Conservation (phyloP, 345 rosid genomes). For the Aegle marmelos region DNA sequence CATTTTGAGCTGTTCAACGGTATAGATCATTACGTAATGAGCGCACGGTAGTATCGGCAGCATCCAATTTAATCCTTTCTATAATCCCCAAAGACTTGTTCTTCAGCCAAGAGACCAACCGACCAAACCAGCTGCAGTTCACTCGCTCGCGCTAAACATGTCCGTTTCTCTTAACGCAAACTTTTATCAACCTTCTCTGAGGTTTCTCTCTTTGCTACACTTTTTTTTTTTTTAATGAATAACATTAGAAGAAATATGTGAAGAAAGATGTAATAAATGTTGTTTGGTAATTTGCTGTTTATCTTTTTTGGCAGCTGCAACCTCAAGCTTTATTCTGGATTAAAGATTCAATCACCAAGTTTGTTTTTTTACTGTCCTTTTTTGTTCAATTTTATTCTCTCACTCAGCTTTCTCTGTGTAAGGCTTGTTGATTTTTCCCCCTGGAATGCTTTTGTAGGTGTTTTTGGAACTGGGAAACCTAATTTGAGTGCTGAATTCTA, state of each 20-base stretch:
- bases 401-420: not conserved
- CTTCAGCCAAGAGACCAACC: not conserved
- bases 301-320: constrained; percentile 47
- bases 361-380: constrained; percentile 18
- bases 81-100: not conserved
- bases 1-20: not conserved
- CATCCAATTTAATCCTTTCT: not conserved
- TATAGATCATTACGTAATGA: not conserved
- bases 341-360: constrained; percentile 71
- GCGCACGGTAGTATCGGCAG: not conserved
- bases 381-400: not conserved
- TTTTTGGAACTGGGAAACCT: constrained; percentile 48
- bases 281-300: not conserved
- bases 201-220: constrained; percentile 24
- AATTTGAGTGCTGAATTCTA: constrained; percentile 66
- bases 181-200: constrained; percentile 47
- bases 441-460: constrained; percentile 26
- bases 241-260: not conserved
- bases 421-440: not conserved
- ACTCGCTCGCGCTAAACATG: constrained; percentile 30
- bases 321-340: constrained; percentile 66
- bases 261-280: constrained; percentile 13
- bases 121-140: not conserved
- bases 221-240: no score
- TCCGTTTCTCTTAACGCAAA: constrained; percentile 52